phyloP scores from a whole-genome alignment of 2,329 filamentous ascomycete species.

The Penicillium sp. region DNA sequence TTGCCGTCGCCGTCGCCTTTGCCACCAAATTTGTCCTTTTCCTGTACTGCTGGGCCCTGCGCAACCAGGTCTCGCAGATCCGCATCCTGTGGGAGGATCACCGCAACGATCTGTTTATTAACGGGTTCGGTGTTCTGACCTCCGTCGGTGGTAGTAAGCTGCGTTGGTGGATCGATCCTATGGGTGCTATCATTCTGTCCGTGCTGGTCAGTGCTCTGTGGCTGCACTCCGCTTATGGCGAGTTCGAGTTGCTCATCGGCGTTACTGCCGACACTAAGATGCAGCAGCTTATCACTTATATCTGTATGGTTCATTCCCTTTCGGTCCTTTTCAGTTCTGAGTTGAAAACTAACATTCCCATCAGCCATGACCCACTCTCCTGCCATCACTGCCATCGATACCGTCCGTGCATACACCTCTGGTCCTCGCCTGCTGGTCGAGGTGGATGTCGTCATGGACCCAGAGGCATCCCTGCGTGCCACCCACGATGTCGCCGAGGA shows the following conservation, averaged over 20 bases:
- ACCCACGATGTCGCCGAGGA: conserved; percentile 94
- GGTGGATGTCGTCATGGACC: conserved; percentile 93
- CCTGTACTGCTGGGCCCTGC: conserved; percentile 85
- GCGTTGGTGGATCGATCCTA: conserved; percentile 90
- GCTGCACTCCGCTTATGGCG: conserved; percentile 78
- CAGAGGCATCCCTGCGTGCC: conserved; percentile 65
- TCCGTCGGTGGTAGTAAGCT: conserved; percentile 88
- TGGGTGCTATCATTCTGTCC: conserved; percentile 82
- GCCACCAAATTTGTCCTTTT: conserved; percentile 79
- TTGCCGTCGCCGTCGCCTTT: conserved; percentile 83
- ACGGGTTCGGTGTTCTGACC: conserved; percentile 86
- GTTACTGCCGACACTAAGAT: conserved; percentile 80
- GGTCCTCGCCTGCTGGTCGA: conserved; percentile 88
- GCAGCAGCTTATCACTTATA: conserved; percentile 93
- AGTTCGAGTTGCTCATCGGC: conserved; percentile 89
- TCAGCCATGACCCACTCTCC: conserved; percentile 79
- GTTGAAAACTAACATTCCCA: neutral
- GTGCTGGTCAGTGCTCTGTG: conserved; percentile 75
- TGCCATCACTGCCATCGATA: conserved; percentile 81
- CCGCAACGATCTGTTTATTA: conserved; percentile 95
- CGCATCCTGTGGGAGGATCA: conserved; percentile 95
- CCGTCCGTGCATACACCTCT: conserved; percentile 88
- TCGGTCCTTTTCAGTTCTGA: neutral
- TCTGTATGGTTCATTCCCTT: conserved; percentile 55
- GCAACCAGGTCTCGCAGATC: conserved; percentile 88